These are phyloP conservation scores for Ploettnerulaceae sp. DNA, from an alignment of 2,329 filamentous ascomycete genomes.

Conservation along the genomic window DNA sequence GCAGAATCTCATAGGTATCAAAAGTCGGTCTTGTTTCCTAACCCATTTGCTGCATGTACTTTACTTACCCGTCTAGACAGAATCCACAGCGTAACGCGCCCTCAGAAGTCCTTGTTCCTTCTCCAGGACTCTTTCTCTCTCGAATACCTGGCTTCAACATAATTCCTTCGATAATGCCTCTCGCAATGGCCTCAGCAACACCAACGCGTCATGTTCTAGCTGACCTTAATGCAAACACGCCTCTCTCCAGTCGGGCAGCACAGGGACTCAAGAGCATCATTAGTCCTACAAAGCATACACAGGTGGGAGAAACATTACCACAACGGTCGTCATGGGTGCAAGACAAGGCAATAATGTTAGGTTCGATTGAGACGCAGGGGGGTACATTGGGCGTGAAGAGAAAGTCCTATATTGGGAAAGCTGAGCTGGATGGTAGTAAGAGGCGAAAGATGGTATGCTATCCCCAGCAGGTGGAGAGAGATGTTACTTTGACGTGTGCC, in stretches of 20 bases:
- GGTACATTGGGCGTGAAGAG: conserved; percentile 3
- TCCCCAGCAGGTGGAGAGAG: not conserved
- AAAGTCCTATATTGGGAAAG: not conserved
- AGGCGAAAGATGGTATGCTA: not conserved
- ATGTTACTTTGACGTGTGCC: no score
- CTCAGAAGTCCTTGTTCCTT: not conserved
- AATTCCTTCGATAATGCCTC: no score
- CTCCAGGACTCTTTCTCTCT: conserved; percentile 1
- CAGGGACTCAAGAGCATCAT: conserved; percentile 2
- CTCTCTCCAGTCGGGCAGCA: conserved; percentile 1
- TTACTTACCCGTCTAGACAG: not conserved
- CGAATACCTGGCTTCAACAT: no score
- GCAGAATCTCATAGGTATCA: not conserved
- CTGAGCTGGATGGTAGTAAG: not conserved
- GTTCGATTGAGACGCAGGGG: not conserved
- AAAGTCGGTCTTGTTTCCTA: not conserved
- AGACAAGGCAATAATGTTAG: not conserved
- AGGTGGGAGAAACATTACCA: conserved; percentile 5
- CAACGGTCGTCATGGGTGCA: not conserved
- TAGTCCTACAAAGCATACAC: conserved; percentile 6
- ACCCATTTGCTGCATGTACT: not conserved
- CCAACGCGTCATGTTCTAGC: conserved; percentile 24
- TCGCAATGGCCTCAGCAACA: conserved; percentile 3
- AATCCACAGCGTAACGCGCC: conserved; percentile 2
- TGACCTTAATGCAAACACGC: conserved; percentile 64